phyloP scores from a whole-genome alignment of 2,329 filamentous ascomycete species.

The Sordariomycetes sp. region DNA sequence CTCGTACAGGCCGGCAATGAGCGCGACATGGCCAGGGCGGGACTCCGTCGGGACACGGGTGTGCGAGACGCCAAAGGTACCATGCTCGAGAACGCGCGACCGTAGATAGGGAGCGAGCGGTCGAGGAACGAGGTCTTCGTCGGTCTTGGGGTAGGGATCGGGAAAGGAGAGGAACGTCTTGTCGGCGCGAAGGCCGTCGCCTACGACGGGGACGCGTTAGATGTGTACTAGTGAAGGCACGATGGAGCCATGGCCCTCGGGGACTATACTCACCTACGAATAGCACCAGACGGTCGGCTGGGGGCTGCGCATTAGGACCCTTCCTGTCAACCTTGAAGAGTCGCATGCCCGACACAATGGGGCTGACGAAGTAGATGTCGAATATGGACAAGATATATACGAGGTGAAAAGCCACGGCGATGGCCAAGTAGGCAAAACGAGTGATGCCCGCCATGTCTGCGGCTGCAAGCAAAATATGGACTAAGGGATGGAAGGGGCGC shows the following conservation, averaged over 20 bases:
- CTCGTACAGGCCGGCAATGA: constrained; percentile 94
- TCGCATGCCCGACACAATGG: constrained; percentile 91
- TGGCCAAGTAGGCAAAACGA: constrained; percentile 72
- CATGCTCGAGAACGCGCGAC: constrained; percentile 74
- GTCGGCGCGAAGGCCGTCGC: constrained; percentile 89
- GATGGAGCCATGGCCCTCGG: not conserved
- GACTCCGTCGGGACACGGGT: constrained; percentile 96
- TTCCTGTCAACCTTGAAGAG: constrained; percentile 56
- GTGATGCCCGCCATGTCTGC: constrained; percentile 19
- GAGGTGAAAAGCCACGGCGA: constrained; percentile 85
- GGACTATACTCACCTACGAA: constrained; percentile 58
- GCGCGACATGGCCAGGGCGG: constrained; percentile 85
- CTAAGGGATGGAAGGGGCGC: not conserved
- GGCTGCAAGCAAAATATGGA: not conserved
- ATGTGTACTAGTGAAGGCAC: constrained; percentile 2
- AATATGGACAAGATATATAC: constrained; percentile 94
- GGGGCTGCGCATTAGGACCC: constrained; percentile 45
- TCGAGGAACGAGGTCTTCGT: constrained; percentile 55
- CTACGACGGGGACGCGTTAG: constrained; percentile 21
- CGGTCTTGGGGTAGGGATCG: constrained; percentile 62
- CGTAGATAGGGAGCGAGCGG: constrained; percentile 85
- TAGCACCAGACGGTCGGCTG: constrained; percentile 80
- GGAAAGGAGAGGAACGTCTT: constrained; percentile 93
- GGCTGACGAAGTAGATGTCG: constrained; percentile 97
- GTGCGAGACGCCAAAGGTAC: constrained; percentile 94